phyloP scores from a whole-genome alignment of 192 early-diverging fungal genomes.

The Chytriomyces sp. region DNA sequence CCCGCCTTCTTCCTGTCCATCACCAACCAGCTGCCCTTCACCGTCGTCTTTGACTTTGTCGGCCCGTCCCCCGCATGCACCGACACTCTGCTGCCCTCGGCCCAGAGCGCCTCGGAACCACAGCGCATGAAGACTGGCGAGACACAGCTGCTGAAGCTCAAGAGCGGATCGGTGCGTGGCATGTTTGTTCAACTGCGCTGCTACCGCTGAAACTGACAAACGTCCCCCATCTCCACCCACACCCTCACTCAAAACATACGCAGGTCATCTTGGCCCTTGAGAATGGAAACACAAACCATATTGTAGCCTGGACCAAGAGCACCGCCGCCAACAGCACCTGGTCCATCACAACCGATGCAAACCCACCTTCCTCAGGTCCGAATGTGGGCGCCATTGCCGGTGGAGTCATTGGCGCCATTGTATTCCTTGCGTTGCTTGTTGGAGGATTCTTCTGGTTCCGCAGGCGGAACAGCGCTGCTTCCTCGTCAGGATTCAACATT shows the following conservation, averaged over 20 bases:
- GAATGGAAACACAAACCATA: neutral
- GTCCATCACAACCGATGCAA: constrained; percentile 14
- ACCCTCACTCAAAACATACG: neutral
- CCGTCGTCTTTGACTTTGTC: constrained; percentile 22
- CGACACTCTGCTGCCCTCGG: constrained; percentile 8
- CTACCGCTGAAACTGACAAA: neutral
- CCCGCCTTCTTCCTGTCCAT: neutral
- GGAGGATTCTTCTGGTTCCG: constrained; percentile 13
- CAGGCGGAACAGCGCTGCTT: neutral
- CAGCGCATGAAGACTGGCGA: constrained; percentile 12
- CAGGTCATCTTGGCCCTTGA: constrained; percentile 21
- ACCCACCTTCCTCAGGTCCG: neutral
- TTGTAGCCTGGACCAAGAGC: constrained; percentile 4
- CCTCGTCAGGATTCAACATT: neutral
- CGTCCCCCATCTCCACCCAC: neutral
- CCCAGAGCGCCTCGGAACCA: neutral
- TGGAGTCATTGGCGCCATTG: constrained; percentile 12
- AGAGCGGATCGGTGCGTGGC: constrained; percentile 18
- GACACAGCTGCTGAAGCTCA: constrained; percentile 5
- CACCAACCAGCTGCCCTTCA: neutral
- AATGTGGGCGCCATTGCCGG: constrained; percentile 29
- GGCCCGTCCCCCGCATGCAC: neutral
- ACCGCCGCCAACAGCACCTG: constrained; percentile 10
- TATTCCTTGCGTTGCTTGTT: neutral
- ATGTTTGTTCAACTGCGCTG: neutral